Base-by-base conservation (phyloP, 2,329 filamentous ascomycete species). In the Ophiostoma piceae region DNA sequence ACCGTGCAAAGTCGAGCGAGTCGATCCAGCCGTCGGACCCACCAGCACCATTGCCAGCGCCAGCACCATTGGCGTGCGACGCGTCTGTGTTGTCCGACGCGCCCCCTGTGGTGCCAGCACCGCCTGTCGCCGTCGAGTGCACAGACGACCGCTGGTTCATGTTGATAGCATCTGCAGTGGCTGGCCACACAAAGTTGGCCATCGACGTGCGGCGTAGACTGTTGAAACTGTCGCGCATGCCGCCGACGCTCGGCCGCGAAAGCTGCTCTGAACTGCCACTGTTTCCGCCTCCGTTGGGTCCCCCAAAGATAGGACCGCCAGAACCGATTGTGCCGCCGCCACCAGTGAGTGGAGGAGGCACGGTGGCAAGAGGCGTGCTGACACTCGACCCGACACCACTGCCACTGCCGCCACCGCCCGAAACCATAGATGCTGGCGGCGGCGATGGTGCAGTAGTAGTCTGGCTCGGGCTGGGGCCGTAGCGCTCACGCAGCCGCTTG, bases 401-500 rank as follows among this genome's bases (percentile, higher is more conserved):
- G 19, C 64, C 54, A 47, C 64, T 41, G 22, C 39, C 57, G 47
- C 32, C 35, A n/a, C 62, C 14, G 7, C 35, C 64, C 3, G 32
- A 6, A 8, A 78, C 74, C 67, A 79, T 69, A 70, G 78, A 68
- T 72, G 76, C 72, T 70, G 77, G 73, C 19, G 75, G 75, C 76
- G 78, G 75, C 74, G 74, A 74, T 72, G 76, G 71, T 69, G 76
- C 80, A 3, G 68, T 11, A 8, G 67, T 22, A 3, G 35, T 22
- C 29, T 37, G 62, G 67, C 29, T 74, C 69, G 37, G 26, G 22
- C 71, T 87, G 9, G 81, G 80, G 1, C 80, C 82, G 74, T 90
- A 84, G 71, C 85, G 87, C 71, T 96, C 92, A 37, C 93, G 88
- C 67, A 99, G 84, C 64, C 88, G 86, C 77, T 90, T 90, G 77